These are phyloP conservation scores for Cicer arietinum DNA, from an alignment of 306 rosid genomes.

Conservation along the genomic window DNA sequence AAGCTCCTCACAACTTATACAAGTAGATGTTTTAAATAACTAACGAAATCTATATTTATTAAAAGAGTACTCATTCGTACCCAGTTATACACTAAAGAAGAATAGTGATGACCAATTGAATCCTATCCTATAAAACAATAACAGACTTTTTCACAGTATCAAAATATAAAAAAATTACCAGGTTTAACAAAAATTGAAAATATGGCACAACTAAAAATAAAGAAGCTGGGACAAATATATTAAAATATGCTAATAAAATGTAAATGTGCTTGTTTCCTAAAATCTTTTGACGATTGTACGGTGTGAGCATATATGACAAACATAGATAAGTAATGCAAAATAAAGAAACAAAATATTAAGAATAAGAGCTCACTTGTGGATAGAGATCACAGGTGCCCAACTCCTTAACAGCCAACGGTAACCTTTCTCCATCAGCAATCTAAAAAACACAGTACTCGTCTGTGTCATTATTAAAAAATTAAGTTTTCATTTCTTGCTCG, in stretches of 20 bases:
- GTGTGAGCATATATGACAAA: constrained; percentile 19
- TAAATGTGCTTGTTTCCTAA: constrained; percentile 11
- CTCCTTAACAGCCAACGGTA: constrained; percentile 96
- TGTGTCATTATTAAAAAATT: constrained; percentile 26
- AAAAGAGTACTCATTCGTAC: constrained; percentile 10
- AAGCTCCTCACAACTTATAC: not conserved
- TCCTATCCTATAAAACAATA: constrained; percentile 31
- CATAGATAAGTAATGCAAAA: constrained; percentile 26
- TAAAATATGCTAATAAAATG: constrained; percentile 35
- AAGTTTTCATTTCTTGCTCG: constrained; percentile 17
- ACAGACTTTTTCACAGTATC: constrained; percentile 6
- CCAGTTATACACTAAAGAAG: constrained; percentile 30
- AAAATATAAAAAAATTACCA: not conserved
- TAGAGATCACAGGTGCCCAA: constrained; percentile 98
- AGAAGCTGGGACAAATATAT: constrained; percentile 18
- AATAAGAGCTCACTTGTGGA: constrained; percentile 78
- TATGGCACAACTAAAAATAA: not conserved
- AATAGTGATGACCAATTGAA: constrained; percentile 29
- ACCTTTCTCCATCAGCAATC: constrained; percentile 97
- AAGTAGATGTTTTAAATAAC: not conserved
- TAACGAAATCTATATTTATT: constrained; percentile 24
- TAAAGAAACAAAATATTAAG: constrained; percentile 32
- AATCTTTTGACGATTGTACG: constrained; percentile 3
- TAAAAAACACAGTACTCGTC: constrained; percentile 47
- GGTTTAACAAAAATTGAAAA: not conserved